These are phyloP conservation scores for Sarcodon sp. DNA, from an alignment of 768 basidiomycete species.

Conservation along the genomic window DNA sequence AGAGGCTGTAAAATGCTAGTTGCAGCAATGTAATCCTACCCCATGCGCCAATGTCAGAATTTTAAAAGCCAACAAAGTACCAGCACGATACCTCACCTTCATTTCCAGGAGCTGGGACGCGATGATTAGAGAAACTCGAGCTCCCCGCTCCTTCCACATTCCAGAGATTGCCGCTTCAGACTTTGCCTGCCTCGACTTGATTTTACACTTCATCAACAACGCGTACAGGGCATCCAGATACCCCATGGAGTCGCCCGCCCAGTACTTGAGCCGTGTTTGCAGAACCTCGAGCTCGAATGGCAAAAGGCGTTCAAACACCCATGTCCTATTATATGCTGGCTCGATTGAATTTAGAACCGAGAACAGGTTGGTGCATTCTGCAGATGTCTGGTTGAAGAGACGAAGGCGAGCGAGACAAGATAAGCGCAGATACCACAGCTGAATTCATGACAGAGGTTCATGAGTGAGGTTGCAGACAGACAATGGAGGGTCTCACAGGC, in stretches of 20 bases:
- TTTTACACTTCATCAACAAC: slow-evolving; percentile 51
- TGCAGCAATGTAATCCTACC: slow-evolving; percentile 62
- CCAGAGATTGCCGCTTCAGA: slow-evolving; percentile 10
- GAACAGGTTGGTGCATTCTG: slow-evolving; percentile 75
- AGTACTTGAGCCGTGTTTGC: slow-evolving; percentile 63
- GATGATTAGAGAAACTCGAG: slow-evolving; percentile 63
- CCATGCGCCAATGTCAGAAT: not conserved
- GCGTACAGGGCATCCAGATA: slow-evolving; percentile 63
- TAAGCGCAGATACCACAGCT: slow-evolving; percentile 82
- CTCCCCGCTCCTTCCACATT: slow-evolving; percentile 81
- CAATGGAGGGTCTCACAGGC: slow-evolving; percentile 33
- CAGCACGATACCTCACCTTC: slow-evolving; percentile 37
- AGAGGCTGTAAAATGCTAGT: slow-evolving; percentile 56
- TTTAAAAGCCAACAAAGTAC: not conserved
- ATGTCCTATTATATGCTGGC: slow-evolving; percentile 26
- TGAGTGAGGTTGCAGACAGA: not conserved
- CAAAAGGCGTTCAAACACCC: slow-evolving; percentile 47
- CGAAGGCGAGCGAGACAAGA: slow-evolving; percentile 69
- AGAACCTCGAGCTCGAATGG: slow-evolving; percentile 53
- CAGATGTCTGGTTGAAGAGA: slow-evolving; percentile 78
- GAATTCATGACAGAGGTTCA: not conserved
- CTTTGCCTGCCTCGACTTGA: slow-evolving; percentile 25
- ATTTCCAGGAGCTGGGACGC: slow-evolving; percentile 78
- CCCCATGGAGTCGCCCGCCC: slow-evolving; percentile 70
- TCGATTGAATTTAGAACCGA: slow-evolving; percentile 37